Evolutionary conservation across 352 stramenopile genomes (phyloP).

Genomic region (Pythium pyrilobum): DNA sequence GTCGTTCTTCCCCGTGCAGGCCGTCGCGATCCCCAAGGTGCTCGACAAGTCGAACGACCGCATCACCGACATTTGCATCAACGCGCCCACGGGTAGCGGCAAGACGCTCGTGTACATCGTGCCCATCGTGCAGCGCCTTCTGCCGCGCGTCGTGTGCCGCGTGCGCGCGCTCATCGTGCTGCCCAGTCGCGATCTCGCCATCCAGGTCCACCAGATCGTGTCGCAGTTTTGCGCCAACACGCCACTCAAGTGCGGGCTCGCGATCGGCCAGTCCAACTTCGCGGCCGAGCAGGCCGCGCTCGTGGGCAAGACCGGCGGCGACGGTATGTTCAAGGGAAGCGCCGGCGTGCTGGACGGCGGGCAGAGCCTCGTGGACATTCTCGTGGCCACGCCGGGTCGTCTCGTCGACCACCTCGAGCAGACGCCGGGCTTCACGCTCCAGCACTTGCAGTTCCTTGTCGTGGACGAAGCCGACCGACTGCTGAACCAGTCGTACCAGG

Average conservation of each 20-base stretch:
- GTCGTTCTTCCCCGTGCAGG: constrained; percentile 95
- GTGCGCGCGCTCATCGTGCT: constrained; percentile 95
- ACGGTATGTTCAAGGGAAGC: constrained; percentile 23
- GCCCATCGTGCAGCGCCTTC: constrained; percentile 91
- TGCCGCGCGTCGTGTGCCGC: constrained; percentile 71
- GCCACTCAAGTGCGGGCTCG: constrained; percentile 84
- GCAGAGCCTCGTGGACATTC: constrained; percentile 91
- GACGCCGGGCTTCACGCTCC: constrained; percentile 96
- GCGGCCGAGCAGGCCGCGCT: constrained; percentile 68
- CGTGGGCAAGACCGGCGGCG: constrained; percentile 36
- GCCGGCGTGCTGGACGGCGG: constrained; percentile 43
- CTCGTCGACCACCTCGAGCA: constrained; percentile 96
- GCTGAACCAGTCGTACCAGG: constrained; percentile 96
- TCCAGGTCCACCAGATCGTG: constrained; percentile 85
- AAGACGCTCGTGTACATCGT: constrained; percentile 98
- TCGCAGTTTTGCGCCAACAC: constrained; percentile 58
- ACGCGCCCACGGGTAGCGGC: constrained; percentile 94
- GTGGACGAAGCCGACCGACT: constrained; percentile 97
- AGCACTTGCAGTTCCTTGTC: constrained; percentile 96
- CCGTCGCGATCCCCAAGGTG: constrained; percentile 90
- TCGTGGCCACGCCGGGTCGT: constrained; percentile 96
- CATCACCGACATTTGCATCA: constrained; percentile 94
- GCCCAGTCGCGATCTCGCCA: constrained; percentile 94
- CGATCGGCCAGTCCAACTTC: constrained; percentile 91
- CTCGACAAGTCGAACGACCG: constrained; percentile 78